Conservation (phyloP, 2,329 filamentous ascomycete species). For the Penicillium sp. region DNA sequence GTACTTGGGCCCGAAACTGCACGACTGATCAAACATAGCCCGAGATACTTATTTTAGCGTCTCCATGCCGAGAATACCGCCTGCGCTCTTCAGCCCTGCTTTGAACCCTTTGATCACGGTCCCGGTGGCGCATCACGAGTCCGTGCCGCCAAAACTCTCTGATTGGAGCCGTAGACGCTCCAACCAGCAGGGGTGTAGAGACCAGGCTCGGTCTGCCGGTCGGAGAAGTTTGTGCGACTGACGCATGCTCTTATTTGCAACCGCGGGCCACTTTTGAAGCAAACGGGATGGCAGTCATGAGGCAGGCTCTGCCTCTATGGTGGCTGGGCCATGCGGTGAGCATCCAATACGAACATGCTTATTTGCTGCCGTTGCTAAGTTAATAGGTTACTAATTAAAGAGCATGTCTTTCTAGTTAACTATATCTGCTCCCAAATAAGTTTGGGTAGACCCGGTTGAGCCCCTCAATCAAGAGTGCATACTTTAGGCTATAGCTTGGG, state of each 20-base stretch:
- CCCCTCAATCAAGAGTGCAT: not conserved
- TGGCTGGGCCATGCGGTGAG: not conserved
- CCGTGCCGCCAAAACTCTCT: not conserved
- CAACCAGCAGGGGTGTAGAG: not conserved
- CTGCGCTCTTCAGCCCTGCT: not conserved
- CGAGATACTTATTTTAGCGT: not conserved
- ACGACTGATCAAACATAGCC: not conserved
- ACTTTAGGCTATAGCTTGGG: not conserved
- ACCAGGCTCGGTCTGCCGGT: not conserved
- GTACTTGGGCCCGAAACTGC: not conserved
- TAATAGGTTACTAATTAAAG: not conserved
- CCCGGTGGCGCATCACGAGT: slow-evolving; percentile 11
- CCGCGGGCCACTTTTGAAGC: not conserved
- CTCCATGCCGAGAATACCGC: not conserved
- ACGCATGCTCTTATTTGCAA: not conserved
- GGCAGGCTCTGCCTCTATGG: not conserved
- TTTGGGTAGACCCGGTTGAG: not conserved
- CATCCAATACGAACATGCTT: not conserved
- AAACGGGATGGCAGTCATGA: not conserved
- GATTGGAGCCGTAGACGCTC: slow-evolving; percentile 7
- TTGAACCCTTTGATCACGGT: slow-evolving; percentile 1
- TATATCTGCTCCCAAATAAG: not conserved
- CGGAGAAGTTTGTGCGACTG: not conserved
- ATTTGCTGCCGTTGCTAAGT: not conserved
- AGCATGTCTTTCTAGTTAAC: not conserved